Conservation (phyloP, 73 alveolate species). For the Effrenium voratum region DNA sequence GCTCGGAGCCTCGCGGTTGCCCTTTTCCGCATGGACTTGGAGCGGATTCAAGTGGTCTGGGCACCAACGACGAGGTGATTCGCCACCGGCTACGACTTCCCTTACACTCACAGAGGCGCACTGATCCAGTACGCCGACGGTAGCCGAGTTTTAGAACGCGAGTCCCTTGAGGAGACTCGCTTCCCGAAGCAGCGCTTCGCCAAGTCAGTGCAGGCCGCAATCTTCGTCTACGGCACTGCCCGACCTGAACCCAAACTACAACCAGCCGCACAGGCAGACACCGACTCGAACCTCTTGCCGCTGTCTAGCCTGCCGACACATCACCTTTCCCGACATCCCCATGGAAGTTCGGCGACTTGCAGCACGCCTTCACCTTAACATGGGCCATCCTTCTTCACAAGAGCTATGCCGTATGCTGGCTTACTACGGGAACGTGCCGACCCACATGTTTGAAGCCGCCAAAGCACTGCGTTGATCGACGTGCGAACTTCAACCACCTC, state of each 20-base stretch:
- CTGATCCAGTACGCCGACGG: neutral
- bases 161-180: neutral
- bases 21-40: neutral
- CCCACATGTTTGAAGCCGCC: neutral
- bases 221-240: neutral
- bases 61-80: neutral
- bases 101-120: neutral
- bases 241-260: no score
- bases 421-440: neutral
- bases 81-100: neutral
- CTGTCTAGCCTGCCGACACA: neutral
- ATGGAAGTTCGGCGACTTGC: neutral
- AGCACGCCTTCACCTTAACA: neutral
- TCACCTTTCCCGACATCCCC: neutral
- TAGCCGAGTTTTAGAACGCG: neutral
- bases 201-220: neutral
- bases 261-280: no score
- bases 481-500: neutral
- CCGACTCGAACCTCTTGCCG: no score
- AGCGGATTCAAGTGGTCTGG: neutral
- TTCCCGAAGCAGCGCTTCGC: neutral
- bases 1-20: no score
- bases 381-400: neutral
- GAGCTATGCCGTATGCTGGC: neutral
- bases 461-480: neutral